Evolutionary conservation across 352 stramenopile genomes (phyloP), one percentile per base, ranked within the genome.

Genomic region (Phytophthora foliorum): DNA sequence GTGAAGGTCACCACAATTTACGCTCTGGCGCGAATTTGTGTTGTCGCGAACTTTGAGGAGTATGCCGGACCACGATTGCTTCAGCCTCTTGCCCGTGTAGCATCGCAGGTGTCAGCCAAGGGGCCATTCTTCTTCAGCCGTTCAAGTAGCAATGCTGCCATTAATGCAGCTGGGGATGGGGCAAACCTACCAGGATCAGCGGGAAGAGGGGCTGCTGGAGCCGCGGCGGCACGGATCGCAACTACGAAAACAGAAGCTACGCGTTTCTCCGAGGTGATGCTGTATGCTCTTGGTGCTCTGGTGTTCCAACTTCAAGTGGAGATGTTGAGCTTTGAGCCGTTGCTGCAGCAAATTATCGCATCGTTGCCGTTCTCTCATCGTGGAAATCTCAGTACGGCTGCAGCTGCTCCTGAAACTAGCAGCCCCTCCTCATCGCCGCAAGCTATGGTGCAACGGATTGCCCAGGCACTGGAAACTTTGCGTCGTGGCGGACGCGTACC

Each of bases 1-100:
- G 89, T 94, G 19, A 89, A 95, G 58, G 86, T 91, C 27, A 89
- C 82, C 6, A 81, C 81, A 1, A 80, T 93, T 27, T 90, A 94
- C 52, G 82, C 88, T 10, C 65, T 95, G 25, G 83, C 85, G 4
- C 78, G 80, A 36, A 81, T 90, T 24, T 91, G 82, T 45, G 70
- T 89, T 13, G 76, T 92, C 17, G 80, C 85, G 3, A 90, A 83
- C 46, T 87, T 94, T 78, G 81, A 97, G 58, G 76, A 92, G 75
- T 87, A 94, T 82, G 73, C 84, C 81, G 75, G 91, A 36, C 81
- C 90, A 27, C 80, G 88, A 42, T 74, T 94, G 39, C 60, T 93
- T 1, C 80, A 92, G 60, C 82, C 86, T 49, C 60, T 93, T 44
- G 84, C 89, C 29, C 85, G 88, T 10, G 86, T 94, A 3, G 81